Conservation (phyloP, 257 asterid species). For the Solanum chilense region DNA sequence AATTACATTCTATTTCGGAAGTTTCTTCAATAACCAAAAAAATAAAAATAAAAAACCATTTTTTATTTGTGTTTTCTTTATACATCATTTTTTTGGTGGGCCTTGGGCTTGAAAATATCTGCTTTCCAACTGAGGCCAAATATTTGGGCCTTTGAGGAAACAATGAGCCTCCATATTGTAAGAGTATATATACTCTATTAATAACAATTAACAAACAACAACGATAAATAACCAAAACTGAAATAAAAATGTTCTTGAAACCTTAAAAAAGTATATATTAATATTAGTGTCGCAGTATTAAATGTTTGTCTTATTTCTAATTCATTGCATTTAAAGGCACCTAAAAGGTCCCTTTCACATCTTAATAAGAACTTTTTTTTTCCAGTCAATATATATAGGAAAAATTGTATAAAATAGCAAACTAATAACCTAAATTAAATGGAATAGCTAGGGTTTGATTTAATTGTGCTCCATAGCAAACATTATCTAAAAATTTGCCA, state of each 20-base stretch:
- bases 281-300: background rate
- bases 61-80: background rate
- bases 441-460: too few relatives aligned
- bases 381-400: background rate
- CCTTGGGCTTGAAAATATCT: background rate
- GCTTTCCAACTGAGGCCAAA: background rate
- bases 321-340: background rate
- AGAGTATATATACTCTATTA: background rate
- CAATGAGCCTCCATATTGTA: background rate
- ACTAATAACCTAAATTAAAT: too few relatives aligned
- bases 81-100: background rate
- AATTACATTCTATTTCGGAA: too few relatives aligned
- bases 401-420: too few relatives aligned
- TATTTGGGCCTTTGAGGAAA: background rate
- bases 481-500: too few relatives aligned
- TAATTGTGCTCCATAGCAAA: too few relatives aligned
- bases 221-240: background rate
- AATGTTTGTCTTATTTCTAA: background rate
- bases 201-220: background rate
- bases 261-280: background rate
- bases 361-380: background rate
- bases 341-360: background rate
- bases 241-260: background rate
- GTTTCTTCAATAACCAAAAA: background rate
- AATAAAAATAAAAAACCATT: too few relatives aligned